phyloP scores from a whole-genome alignment of 257 asterid species.

The Salvia splendens region DNA sequence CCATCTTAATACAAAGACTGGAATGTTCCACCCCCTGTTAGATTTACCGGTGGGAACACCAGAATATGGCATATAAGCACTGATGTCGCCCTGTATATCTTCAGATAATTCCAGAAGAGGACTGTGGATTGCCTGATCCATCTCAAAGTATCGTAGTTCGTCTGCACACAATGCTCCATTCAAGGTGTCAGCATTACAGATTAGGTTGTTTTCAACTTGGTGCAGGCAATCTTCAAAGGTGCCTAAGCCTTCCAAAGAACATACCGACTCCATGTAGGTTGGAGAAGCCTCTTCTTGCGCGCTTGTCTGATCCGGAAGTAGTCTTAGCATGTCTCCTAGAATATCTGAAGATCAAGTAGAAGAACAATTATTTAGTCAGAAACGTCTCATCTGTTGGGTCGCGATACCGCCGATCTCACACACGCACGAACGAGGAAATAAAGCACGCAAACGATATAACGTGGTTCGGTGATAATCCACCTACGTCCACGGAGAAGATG shows the following conservation, averaged over 20 bases:
- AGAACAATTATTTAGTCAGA: too few species aligned
- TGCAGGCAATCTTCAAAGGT: constrained; percentile 62
- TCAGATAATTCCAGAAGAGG: constrained; percentile 43
- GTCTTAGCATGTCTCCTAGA: constrained; percentile 43
- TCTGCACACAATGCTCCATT: constrained; percentile 32
- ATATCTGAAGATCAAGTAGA: constrained; percentile 14
- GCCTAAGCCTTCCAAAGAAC: constrained; percentile 45
- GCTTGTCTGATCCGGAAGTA: constrained; percentile 24
- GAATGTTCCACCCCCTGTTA: constrained; percentile 44
- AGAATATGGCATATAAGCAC: constrained; percentile 39
- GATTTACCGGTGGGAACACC: constrained; percentile 29
- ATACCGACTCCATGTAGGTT: constrained; percentile 52
- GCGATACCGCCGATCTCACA: too few species aligned
- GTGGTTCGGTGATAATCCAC: too few species aligned
- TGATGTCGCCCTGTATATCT: constrained; percentile 46
- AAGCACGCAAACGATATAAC: too few species aligned
- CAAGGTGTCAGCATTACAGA: constrained; percentile 49
- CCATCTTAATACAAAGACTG: constrained; percentile 50
- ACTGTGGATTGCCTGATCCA: constrained; percentile 39
- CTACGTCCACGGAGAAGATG: too few species aligned
- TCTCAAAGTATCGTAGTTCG: constrained; percentile 41
- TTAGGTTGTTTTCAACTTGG: constrained; percentile 41
- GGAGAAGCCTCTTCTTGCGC: constrained; percentile 51
- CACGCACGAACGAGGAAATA: too few species aligned
- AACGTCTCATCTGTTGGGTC: too few species aligned